These are phyloP conservation scores for Mycena galopus DNA, from an alignment of 768 basidiomycete genomes.

Conservation along the genomic window DNA sequence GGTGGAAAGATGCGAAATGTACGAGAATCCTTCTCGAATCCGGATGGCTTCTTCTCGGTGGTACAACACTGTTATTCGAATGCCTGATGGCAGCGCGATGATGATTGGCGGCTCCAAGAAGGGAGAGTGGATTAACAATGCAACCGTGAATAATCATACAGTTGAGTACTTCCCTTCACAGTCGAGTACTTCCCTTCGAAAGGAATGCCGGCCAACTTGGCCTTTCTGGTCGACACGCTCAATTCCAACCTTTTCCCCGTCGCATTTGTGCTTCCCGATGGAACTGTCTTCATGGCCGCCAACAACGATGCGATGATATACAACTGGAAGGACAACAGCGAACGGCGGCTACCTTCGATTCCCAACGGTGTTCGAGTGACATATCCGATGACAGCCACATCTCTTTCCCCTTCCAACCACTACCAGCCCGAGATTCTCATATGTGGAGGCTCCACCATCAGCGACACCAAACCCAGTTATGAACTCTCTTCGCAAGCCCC, in stretches of 20 bases:
- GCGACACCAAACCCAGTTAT: conserved; percentile 63
- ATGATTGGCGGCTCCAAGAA: conserved; percentile 75
- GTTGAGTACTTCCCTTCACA: conserved; percentile 90
- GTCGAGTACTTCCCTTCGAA: conserved; percentile 84
- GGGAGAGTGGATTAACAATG: conserved; percentile 83
- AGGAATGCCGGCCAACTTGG: conserved; percentile 66
- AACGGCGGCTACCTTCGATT: conserved; percentile 72
- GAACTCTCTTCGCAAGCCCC: conserved; percentile 65
- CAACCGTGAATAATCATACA: conserved; percentile 79
- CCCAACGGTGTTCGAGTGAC: conserved; percentile 79
- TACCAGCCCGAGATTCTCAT: conserved; percentile 87
- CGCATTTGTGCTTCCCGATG: conserved; percentile 80
- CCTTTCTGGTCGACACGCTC: conserved; percentile 75
- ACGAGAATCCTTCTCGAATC: conserved; percentile 72
- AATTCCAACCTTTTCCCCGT: conserved; percentile 85
- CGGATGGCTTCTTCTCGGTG: conserved; percentile 85
- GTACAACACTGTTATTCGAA: conserved; percentile 81
- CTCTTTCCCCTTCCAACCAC: conserved; percentile 84
- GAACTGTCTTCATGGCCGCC: conserved; percentile 71
- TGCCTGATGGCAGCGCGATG: conserved; percentile 85
- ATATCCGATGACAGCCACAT: conserved; percentile 87
- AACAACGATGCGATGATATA: conserved; percentile 75
- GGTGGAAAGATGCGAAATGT: conserved; percentile 67
- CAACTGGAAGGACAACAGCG: conserved; percentile 70
- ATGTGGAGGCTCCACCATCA: conserved; percentile 83